Conservation (phyloP, 2,329 filamentous ascomycete genomes). For the Alternaria arbusti region DNA sequence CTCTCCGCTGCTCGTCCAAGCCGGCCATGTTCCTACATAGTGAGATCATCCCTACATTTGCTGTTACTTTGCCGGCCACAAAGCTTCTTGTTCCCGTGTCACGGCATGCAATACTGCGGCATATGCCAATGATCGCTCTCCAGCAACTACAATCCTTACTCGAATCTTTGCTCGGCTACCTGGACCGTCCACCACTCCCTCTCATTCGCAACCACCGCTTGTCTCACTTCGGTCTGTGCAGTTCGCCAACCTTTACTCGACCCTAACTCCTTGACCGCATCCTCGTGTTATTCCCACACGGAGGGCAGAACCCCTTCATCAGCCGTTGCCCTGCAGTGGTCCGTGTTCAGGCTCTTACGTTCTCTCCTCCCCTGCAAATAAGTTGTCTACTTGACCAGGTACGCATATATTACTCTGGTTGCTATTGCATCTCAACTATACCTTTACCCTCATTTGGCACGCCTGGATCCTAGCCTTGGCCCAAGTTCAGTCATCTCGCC, state of each 20-base stretch:
- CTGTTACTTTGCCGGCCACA: slow-evolving; percentile 32
- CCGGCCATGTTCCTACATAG: slow-evolving; percentile 39
- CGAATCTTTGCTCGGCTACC: slow-evolving; percentile 2
- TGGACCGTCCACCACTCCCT: neutral
- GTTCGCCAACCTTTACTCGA: slow-evolving; percentile 23
- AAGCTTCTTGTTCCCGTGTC: slow-evolving; percentile 30
- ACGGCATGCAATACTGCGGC: slow-evolving; percentile 35
- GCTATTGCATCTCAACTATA: slow-evolving; percentile 31
- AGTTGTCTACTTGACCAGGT: slow-evolving; percentile 38
- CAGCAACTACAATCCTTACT: slow-evolving; percentile 6
- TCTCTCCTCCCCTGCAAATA: slow-evolving; percentile 30
- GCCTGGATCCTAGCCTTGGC: slow-evolving; percentile 2
- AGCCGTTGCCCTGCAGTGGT: slow-evolving; percentile 30
- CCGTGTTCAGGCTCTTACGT: slow-evolving; percentile 32
- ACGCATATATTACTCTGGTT: slow-evolving; percentile 39
- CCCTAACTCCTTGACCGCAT: slow-evolving; percentile 22
- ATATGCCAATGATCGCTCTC: slow-evolving; percentile 18
- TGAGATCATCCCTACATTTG: slow-evolving; percentile 43
- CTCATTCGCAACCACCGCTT: slow-evolving; percentile 7
- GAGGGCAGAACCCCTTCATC: slow-evolving; percentile 30
- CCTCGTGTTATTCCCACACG: slow-evolving; percentile 36
- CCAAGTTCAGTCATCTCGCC: slow-evolving; percentile 13
- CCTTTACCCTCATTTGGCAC: slow-evolving; percentile 15
- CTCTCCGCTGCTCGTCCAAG: slow-evolving; percentile 40
- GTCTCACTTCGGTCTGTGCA: slow-evolving; percentile 24